Conservation (phyloP, 2,329 filamentous ascomycete species). For the Mycogone perniciosa region DNA sequence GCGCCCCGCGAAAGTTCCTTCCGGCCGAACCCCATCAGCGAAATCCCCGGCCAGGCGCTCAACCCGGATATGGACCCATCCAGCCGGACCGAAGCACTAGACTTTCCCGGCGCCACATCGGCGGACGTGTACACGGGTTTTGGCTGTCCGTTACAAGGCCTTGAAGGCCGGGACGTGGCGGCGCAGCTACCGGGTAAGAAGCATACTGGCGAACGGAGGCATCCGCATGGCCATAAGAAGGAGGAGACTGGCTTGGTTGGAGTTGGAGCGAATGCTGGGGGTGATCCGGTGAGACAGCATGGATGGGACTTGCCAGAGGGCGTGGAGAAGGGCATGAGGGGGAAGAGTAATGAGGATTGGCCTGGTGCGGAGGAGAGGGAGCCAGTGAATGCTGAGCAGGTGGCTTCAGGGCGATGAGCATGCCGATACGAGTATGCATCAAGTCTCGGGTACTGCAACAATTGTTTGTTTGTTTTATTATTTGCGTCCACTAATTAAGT, state of each 20-base stretch:
- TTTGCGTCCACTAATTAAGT: too few species aligned
- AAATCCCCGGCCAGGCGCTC: slow-evolving; percentile 31
- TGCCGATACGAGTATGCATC: too few species aligned
- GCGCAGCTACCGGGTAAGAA: slow-evolving; percentile 9
- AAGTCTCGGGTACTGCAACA: too few species aligned
- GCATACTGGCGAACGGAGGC: slow-evolving; percentile 29
- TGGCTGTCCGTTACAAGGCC: slow-evolving; percentile 39
- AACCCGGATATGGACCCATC: slow-evolving; percentile 21
- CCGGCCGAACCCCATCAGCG: slow-evolving; percentile 31
- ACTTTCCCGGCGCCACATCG: slow-evolving; percentile 39
- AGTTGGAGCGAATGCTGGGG: slow-evolving; percentile 25
- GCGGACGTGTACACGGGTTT: slow-evolving; percentile 36
- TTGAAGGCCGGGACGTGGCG: slow-evolving; percentile 33
- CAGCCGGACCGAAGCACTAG: slow-evolving; percentile 24
- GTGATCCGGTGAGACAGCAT: slow-evolving; percentile 23
- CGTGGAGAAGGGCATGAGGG: slow-evolving; percentile 4
- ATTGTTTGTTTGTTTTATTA: too few species aligned
- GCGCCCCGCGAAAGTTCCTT: slow-evolving; percentile 46
- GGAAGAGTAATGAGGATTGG: background rate
- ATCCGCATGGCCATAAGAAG: slow-evolving; percentile 19
- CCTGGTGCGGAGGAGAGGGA: background rate
- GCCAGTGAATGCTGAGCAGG: background rate
- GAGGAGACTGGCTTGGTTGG: slow-evolving; percentile 34
- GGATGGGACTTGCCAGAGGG: slow-evolving; percentile 16
- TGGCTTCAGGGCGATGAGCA: background rate